Conservation (phyloP, 1,284 basidiomycete genomes). For the Ustilago xerochloae region DNA sequence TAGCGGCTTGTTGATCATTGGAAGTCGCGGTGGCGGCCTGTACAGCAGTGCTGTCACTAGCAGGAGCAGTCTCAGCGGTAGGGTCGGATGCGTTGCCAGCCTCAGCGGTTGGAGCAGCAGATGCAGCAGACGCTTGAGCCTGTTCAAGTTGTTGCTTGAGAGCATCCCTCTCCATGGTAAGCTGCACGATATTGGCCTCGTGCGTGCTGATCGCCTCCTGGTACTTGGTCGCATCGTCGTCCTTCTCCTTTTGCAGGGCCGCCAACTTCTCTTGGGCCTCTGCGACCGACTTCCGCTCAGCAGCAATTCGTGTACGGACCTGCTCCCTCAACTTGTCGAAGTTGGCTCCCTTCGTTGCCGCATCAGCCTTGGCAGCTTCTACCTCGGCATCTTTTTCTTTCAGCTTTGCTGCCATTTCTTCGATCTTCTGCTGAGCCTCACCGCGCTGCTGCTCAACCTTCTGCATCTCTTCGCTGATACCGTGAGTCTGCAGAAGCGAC, state of each 20-base stretch:
- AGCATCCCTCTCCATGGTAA: constrained; percentile 52
- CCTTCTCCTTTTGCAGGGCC: constrained; percentile 68
- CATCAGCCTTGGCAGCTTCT: constrained; percentile 37
- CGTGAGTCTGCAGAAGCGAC: constrained; percentile 84
- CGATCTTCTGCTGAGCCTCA: constrained; percentile 46
- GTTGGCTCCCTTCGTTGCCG: constrained; percentile 46
- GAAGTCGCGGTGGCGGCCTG: too few relatives aligned
- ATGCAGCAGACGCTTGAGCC: constrained; percentile 27
- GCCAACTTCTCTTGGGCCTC: constrained; percentile 69
- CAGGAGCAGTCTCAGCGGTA: constrained; percentile 23
- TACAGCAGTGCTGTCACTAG: not conserved
- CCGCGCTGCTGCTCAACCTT: constrained; percentile 62
- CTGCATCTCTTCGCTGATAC: constrained; percentile 76
- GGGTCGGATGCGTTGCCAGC: constrained; percentile 19
- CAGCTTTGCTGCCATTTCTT: constrained; percentile 41
- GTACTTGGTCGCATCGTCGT: constrained; percentile 34
- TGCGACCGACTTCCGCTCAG: constrained; percentile 51
- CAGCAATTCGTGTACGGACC: constrained; percentile 53
- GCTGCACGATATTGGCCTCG: constrained; percentile 32
- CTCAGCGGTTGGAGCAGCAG: constrained; percentile 34
- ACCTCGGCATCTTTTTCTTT: constrained; percentile 24
- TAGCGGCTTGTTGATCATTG: constrained; percentile 30
- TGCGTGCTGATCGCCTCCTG: constrained; percentile 40
- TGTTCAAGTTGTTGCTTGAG: constrained; percentile 66
- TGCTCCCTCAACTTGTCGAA: constrained; percentile 63